Evolutionary conservation across 1,284 basidiomycete genomes (phyloP).

Genomic region (Irpex sp.): DNA sequence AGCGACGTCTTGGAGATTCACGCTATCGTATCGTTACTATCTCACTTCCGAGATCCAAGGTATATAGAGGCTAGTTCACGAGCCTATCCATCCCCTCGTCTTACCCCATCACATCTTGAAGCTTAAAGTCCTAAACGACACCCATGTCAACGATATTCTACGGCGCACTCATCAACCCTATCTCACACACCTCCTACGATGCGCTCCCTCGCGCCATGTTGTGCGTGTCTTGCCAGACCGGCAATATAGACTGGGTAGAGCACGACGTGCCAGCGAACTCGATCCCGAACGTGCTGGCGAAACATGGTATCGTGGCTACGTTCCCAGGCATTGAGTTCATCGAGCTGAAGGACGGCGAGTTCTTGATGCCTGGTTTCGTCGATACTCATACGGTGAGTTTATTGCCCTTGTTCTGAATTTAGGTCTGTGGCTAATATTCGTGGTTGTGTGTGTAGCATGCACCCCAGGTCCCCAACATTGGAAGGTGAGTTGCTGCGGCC

Average conservation of each 20-base stretch:
- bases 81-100: no score
- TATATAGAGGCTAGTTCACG: no score
- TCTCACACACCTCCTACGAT: conserved; percentile 46
- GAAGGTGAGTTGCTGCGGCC: conserved; percentile 42
- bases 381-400: conserved; percentile 83
- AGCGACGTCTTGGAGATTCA: no score
- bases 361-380: conserved; percentile 84
- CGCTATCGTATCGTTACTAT: no score
- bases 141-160: conserved; percentile 47
- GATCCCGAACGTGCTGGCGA: conserved; percentile 40
- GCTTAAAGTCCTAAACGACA: no score
- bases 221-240: conserved; percentile 44
- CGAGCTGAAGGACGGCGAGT: conserved; percentile 60
- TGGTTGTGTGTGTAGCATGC: conserved; percentile 56
- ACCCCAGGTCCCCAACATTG: conserved; percentile 83
- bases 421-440: not conserved
- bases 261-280: conserved; percentile 41
- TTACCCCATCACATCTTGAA: no score
- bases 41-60: no score
- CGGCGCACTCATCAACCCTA: conserved; percentile 64
- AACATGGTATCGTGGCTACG: conserved; percentile 29
- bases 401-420: not conserved
- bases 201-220: conserved; percentile 55
- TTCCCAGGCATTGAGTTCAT: conserved; percentile 33
- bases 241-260: conserved; percentile 67